A percentile compares a stretch with the other conserved stretches of the same genome.
These are phyloP conservation scores for Dipodascopsis tothii DNA, from an alignment of 805 yeast genomes.

Conservation along the genomic window DNA sequence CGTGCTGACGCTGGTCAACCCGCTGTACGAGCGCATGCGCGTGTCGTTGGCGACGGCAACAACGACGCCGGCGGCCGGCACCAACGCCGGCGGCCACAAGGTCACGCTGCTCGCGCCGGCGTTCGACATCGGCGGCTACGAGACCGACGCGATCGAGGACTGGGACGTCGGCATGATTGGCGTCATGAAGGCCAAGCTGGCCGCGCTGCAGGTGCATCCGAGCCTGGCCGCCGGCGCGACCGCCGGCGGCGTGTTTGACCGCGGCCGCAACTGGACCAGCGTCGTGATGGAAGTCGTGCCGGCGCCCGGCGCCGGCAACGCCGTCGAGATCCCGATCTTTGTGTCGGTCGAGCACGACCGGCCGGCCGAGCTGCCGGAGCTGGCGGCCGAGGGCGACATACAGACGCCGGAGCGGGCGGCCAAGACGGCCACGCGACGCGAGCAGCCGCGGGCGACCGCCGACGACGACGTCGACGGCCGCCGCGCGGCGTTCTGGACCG, in stretches of 20 bases:
- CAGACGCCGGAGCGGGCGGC: too few relatives aligned
- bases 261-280: conserved; percentile 18
- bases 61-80: conserved; percentile 6
- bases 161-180: conserved; percentile 13
- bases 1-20: conserved; percentile 18
- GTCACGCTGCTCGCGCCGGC: conserved; percentile 15
- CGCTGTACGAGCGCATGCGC: conserved; percentile 9
- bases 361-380: conserved; percentile 6
- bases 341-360: conserved; percentile 16
- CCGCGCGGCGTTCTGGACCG: conserved; percentile 18
- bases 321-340: conserved; percentile 17
- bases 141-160: conserved; percentile 18
- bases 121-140: conserved; percentile 14
- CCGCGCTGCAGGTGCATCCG: not conserved
- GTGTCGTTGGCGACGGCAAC: conserved; percentile 17
- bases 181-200: conserved; percentile 4
- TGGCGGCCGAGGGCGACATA: too few relatives aligned
- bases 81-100: conserved; percentile 2
- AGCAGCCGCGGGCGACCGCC: too few relatives aligned
- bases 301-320: not conserved
- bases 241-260: conserved; percentile 9
- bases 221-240: not conserved
- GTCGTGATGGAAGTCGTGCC: conserved; percentile 18
- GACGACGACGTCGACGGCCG: too few relatives aligned
- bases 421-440: too few relatives aligned